Evolutionary conservation across 495 filamentous ascomycete species (phyloP), one percentile per base, ranked within the genome.

Genomic region (Xylaria flabelliformis): DNA sequence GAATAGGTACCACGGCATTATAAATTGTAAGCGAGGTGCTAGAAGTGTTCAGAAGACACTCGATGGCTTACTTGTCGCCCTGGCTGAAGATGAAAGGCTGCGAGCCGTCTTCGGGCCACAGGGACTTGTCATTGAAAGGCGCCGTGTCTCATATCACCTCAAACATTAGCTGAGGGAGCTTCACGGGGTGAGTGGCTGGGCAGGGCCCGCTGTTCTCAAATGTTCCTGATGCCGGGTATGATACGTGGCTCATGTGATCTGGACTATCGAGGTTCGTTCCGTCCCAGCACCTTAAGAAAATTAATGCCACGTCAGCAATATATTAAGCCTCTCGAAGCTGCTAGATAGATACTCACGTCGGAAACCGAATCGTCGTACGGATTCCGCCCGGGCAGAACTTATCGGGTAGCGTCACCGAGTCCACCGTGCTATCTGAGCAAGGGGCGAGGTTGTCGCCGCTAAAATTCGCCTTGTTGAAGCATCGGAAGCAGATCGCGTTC

Each of bases 91-190:
- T 8, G 17, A 56, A 56, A 4, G 53, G 53, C 24, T 56, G 53
- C 4, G 53, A 56, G 53, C 26, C 24, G 53, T 56, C 53, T 21
- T 72, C 64, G 65, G 78, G 78, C 77, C 78, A 79, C 29, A 74
- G 17, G 50, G 46, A 70, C 70, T 72, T 70, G 71, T 80, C 74
- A 67, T 77, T 71, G 71, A 75, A 78, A 17, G 58, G 44, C 24
- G 71, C 67, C 29, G 77, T 74, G 71, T 84, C 78, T 73, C 83
- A 91, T 55, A 84, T 78, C 64, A 90, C 83, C 76, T 90, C 89
- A 66, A 85, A 85, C 74, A 90, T 89, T 50, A 90, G 78, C 2
- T 85, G 85, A 64, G 85, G 78, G 1, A 89, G 76, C 39, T 85
- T 85, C 4, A 83, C 79, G 0, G 88, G 87, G 74, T 90, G 89